Evolutionary conservation across 768 basidiomycete genomes (phyloP).

Genomic region (Trametes meyenii): DNA sequence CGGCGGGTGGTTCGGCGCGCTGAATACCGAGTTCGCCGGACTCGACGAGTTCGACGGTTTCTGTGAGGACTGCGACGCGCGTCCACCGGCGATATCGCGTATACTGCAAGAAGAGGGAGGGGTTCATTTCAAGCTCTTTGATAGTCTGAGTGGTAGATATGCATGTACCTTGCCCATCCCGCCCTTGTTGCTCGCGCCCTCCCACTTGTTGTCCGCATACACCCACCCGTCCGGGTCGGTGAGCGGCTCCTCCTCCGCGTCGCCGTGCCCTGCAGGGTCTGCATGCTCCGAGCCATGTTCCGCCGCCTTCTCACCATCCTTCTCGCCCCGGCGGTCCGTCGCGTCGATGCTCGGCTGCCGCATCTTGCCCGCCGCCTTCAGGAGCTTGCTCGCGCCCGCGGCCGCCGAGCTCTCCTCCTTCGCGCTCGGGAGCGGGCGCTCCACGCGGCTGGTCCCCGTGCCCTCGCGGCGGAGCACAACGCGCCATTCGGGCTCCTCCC

Average conservation of each 20-base stretch:
- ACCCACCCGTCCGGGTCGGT: conserved; percentile 93
- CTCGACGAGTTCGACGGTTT: conserved; percentile 62
- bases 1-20: conserved; percentile 19
- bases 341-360: conserved; percentile 42
- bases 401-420: conserved; percentile 47
- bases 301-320: conserved; percentile 23
- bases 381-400: conserved; percentile 36
- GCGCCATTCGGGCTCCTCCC: conserved; percentile 92
- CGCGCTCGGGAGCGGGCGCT: conserved; percentile 57
- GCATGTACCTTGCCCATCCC: conserved; percentile 78
- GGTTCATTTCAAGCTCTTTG: not conserved
- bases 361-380: conserved; percentile 55
- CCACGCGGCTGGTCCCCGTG: conserved; percentile 55
- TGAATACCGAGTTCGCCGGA: conserved; percentile 34
- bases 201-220: conserved; percentile 97
- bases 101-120: conserved; percentile 50
- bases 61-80: conserved; percentile 75
- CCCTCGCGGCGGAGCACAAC: conserved; percentile 66
- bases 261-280: conserved; percentile 21
- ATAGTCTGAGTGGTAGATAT: not conserved
- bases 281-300: conserved; percentile 19
- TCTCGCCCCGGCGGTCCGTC: conserved; percentile 11
- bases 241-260: conserved; percentile 50
- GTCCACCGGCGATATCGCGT: conserved; percentile 88
- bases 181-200: conserved; percentile 69